phyloP scores from a whole-genome alignment of 768 basidiomycete species.

The Filobasidium wieringae region DNA sequence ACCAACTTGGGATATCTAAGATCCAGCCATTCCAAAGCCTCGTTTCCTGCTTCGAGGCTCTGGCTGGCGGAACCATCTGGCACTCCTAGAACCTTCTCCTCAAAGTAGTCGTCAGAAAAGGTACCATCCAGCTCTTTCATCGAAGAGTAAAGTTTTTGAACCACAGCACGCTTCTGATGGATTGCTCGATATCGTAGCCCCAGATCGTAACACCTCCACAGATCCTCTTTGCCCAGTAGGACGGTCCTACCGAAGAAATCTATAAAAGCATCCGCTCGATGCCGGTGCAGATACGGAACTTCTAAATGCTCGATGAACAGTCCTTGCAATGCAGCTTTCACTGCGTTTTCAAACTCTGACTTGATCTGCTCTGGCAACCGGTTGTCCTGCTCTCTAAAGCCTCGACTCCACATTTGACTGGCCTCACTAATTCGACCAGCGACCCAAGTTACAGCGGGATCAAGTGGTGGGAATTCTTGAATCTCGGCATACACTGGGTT shows the following conservation, averaged over 20 bases:
- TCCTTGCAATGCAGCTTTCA: conserved; percentile 63
- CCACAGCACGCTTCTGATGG: conserved; percentile 55
- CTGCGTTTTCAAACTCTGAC: conserved; percentile 49
- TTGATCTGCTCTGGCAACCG: conserved; percentile 38
- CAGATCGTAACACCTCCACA: conserved; percentile 84
- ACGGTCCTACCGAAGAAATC: conserved; percentile 26
- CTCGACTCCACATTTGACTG: conserved; percentile 38
- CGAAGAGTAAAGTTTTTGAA: conserved; percentile 56
- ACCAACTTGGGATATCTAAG: conserved; percentile 57
- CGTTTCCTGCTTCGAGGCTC: conserved; percentile 76
- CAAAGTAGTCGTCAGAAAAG: conserved; percentile 61
- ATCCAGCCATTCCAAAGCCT: conserved; percentile 79
- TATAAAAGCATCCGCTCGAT: conserved; percentile 81
- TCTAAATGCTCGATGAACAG: conserved; percentile 82
- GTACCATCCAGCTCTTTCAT: conserved; percentile 43
- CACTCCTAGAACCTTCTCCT: conserved; percentile 53
- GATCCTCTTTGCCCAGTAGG: conserved; percentile 62
- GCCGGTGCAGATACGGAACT: conserved; percentile 88
- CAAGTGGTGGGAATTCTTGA: conserved; percentile 55
- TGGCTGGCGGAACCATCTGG: conserved; percentile 46
- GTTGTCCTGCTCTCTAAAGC: background rate
- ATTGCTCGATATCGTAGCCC: conserved; percentile 84
- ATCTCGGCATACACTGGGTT: conserved; percentile 30
- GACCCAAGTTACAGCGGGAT: conserved; percentile 83
- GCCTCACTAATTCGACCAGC: conserved; percentile 60